These are phyloP conservation scores for Tuber aestivum DNA, from an alignment of 495 filamentous ascomycete genomes.

Conservation along the genomic window DNA sequence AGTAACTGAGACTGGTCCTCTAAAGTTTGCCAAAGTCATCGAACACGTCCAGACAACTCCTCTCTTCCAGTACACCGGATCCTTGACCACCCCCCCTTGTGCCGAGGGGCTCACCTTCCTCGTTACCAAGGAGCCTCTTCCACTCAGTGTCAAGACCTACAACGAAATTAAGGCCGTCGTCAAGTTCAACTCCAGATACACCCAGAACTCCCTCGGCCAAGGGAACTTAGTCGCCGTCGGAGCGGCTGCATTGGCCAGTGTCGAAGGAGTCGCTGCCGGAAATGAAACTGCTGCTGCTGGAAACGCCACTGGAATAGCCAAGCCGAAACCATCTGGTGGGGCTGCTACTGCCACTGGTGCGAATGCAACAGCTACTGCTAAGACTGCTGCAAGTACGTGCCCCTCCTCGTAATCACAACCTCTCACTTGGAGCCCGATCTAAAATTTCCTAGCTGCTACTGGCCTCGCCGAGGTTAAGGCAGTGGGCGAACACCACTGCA, in stretches of 20 bases:
- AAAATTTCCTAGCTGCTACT: not conserved
- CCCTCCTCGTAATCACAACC: not conserved
- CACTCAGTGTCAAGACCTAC: slow-evolving; percentile 52
- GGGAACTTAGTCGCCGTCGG: slow-evolving; percentile 51
- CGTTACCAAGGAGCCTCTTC: slow-evolving; percentile 51
- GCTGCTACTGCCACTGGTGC: not conserved
- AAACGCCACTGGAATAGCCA: not conserved
- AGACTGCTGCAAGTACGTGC: not conserved
- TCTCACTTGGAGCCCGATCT: not conserved
- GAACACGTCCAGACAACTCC: slow-evolving; percentile 48
- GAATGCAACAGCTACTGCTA: not conserved
- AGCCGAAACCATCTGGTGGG: not conserved
- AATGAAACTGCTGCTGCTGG: slow-evolving; percentile 12
- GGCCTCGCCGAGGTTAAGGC: not conserved
- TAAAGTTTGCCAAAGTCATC: slow-evolving; percentile 55
- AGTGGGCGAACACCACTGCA: not conserved
- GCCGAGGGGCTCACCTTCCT: slow-evolving; percentile 57
- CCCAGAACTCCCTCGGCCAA: slow-evolving; percentile 54
- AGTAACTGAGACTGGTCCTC: slow-evolving; percentile 50
- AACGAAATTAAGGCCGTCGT: slow-evolving; percentile 54
- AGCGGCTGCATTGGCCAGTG: slow-evolving; percentile 7
- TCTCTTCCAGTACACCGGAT: slow-evolving; percentile 56
- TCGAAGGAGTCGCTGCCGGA: not conserved
- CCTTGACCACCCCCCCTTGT: slow-evolving; percentile 66
- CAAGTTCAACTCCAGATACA: slow-evolving; percentile 60